These are phyloP conservation scores for Paxillus rubicundulus DNA, from an alignment of 768 basidiomycete species.

Conservation along the genomic window DNA sequence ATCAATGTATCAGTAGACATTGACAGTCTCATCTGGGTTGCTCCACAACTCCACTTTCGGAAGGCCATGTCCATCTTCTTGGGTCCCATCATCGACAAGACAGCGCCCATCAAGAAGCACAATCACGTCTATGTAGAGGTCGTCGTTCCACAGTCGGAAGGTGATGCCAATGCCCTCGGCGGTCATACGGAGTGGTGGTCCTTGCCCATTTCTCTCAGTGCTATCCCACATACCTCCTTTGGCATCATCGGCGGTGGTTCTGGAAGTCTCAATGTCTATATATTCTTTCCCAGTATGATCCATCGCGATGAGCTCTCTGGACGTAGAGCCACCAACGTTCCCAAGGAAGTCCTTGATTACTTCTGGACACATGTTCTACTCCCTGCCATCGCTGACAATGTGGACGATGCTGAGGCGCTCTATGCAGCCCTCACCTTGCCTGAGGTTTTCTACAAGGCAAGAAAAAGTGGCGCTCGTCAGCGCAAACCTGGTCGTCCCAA, in stretches of 20 bases:
- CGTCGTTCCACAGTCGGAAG: conserved; percentile 9
- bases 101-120: conserved; percentile 12
- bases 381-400: conserved; percentile 1
- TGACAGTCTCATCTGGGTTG: conserved; percentile 21
- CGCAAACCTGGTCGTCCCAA: not conserved
- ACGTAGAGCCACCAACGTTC: not conserved
- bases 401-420: not conserved
- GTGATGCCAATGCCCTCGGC: not conserved
- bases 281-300: conserved; percentile 15
- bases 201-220: not conserved
- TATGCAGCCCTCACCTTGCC: conserved; percentile 7
- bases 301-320: conserved; percentile 2
- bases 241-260: not conserved
- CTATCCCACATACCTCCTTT: conserved; percentile 5
- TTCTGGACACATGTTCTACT: conserved; percentile 12
- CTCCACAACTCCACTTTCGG: not conserved
- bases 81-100: not conserved
- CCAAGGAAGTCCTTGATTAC: conserved; percentile 8
- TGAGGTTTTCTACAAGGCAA: conserved; percentile 7
- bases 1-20: conserved; percentile 5
- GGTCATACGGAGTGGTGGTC: conserved; percentile 9
- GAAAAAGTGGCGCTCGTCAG: not conserved
- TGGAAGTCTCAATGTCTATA: not conserved
- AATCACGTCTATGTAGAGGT: conserved; percentile 19
- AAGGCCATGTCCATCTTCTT: not conserved